Evolutionary conservation across 2,329 filamentous ascomycete species (phyloP).

Genomic region (Calonectria pseudoturangicola): DNA sequence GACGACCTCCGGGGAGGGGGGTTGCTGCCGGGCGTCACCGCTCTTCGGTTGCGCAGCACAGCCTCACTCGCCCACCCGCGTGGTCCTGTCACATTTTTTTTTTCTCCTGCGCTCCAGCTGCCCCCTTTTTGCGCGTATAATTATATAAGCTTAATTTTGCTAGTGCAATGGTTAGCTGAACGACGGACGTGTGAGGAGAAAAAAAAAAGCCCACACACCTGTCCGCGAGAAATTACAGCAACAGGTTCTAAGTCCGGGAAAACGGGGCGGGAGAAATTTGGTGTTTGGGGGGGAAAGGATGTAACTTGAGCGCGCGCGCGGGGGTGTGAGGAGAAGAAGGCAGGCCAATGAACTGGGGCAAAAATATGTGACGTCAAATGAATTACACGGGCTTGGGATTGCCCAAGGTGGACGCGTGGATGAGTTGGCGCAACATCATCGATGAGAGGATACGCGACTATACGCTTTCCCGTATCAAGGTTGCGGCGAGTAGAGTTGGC

Average conservation of each 20-base stretch:
- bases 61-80: slow-evolving; percentile 23
- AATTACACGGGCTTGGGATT: not conserved
- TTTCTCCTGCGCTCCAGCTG: not conserved
- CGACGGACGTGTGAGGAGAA: not conserved
- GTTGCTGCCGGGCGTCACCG: slow-evolving; percentile 6
- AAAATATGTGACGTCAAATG: not conserved
- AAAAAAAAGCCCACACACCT: too few relatives aligned
- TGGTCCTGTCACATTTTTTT: not conserved
- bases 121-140: slow-evolving; percentile 7
- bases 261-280: slow-evolving; percentile 5
- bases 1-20: not conserved
- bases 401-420: not conserved
- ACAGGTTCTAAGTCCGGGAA: not conserved
- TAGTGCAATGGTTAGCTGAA: slow-evolving; percentile 27
- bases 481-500: not conserved
- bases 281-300: slow-evolving; percentile 18
- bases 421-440: not conserved
- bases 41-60: slow-evolving; percentile 26
- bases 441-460: not conserved
- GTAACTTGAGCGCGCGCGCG: not conserved
- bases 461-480: not conserved
- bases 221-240: too few relatives aligned
- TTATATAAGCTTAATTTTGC: slow-evolving; percentile 30
- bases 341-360: not conserved
- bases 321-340: not conserved